phyloP scores from a whole-genome alignment of 164 flowering plant genomes.

The Vitis cinerea region DNA sequence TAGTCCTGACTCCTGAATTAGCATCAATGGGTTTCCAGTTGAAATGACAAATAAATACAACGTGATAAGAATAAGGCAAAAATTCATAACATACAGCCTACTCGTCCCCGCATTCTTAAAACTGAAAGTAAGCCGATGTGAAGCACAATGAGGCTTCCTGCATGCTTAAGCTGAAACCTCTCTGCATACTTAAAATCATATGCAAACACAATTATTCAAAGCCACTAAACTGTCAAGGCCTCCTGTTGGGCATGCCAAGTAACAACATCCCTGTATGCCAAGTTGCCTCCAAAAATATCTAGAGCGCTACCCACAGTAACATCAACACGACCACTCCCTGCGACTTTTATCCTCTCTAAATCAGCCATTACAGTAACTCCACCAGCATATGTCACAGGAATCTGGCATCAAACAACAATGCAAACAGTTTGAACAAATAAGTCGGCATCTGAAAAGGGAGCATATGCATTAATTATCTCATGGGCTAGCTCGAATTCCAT shows the following conservation, averaged over 20 bases:
- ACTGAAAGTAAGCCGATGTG: neutral
- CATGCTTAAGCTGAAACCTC: neutral
- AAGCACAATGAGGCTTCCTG: neutral
- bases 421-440: neutral
- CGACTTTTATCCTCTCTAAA: constrained; percentile 72
- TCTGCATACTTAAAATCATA: no score
- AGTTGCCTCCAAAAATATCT: constrained; percentile 86
- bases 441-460: neutral
- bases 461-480: no score
- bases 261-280: constrained; percentile 74
- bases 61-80: neutral
- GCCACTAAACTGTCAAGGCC: constrained; percentile 12
- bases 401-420: constrained; percentile 38
- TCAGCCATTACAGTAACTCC: constrained; percentile 82
- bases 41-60: neutral
- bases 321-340: constrained; percentile 77
- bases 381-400: constrained; percentile 94
- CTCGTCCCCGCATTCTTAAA: neutral
- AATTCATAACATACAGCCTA: neutral
- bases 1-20: no score
- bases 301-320: constrained; percentile 93
- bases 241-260: constrained; percentile 62
- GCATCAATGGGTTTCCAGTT: neutral
- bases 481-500: no score
- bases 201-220: neutral